These are phyloP conservation scores for Dactylellina haptotyla DNA, from an alignment of 2,329 filamentous ascomycete genomes.

Conservation along the genomic window DNA sequence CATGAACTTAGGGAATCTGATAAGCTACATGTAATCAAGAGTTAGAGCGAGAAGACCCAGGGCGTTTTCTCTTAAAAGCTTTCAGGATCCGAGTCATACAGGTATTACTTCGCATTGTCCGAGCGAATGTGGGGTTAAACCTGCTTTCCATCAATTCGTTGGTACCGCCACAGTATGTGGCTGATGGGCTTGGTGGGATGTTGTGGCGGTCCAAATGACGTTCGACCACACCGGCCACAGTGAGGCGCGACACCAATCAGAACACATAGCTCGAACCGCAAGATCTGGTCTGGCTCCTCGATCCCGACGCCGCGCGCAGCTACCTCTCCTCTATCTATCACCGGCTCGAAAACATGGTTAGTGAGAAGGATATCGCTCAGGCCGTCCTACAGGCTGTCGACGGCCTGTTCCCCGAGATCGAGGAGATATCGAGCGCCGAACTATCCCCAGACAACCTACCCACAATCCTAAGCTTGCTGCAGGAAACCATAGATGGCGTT, in stretches of 20 bases:
- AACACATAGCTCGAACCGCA: slow-evolving; percentile 24
- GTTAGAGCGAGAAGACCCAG: too few species aligned
- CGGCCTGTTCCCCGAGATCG: slow-evolving; percentile 46
- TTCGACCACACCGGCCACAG: slow-evolving; percentile 31
- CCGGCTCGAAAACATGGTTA: slow-evolving; percentile 19
- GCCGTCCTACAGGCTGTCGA: slow-evolving; percentile 50
- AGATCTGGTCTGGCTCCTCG: background rate
- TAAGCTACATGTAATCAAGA: background rate
- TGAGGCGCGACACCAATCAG: slow-evolving; percentile 22
- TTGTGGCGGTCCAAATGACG: slow-evolving; percentile 16
- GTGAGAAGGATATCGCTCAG: slow-evolving; percentile 36
- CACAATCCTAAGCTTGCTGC: slow-evolving; percentile 53
- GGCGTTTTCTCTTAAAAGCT: background rate
- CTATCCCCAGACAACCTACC: slow-evolving; percentile 55
- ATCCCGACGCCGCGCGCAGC: background rate
- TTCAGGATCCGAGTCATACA: background rate
- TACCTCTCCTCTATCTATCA: background rate
- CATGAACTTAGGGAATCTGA: background rate
- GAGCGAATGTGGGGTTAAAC: too few species aligned
- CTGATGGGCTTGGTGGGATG: background rate
- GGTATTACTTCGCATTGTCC: too few species aligned
- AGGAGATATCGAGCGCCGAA: slow-evolving; percentile 52
- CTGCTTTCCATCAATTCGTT: too few species aligned
- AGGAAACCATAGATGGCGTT: slow-evolving; percentile 54
- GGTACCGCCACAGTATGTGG: slow-evolving; percentile 4